Evolutionary conservation across 495 filamentous ascomycete genomes (phyloP).

Genomic region (Hypoxylon crocopeplum): DNA sequence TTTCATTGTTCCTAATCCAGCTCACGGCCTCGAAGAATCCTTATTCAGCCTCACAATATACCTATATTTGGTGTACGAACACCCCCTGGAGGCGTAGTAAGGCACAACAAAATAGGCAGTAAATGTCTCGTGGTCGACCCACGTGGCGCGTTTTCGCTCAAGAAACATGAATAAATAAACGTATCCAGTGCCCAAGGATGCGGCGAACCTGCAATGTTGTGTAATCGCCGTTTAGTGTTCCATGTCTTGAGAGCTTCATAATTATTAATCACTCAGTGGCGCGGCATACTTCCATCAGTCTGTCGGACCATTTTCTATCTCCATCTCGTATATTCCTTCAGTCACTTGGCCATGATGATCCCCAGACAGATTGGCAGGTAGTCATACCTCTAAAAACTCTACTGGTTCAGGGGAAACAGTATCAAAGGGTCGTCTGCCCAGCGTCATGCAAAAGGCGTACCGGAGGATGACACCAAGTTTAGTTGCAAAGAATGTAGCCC

Average conservation of each 20-base stretch:
- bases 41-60: constrained; percentile 1
- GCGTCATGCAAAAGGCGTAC: no score
- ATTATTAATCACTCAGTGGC: no score
- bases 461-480: no score
- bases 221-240: background rate
- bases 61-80: constrained; percentile 19
- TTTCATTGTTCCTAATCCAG: constrained; percentile 3
- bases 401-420: no score
- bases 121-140: background rate
- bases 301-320: no score
- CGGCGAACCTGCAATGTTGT: background rate
- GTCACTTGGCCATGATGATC: no score
- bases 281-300: no score
- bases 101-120: constrained; percentile 1
- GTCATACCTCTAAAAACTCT: no score
- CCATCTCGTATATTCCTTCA: no score
- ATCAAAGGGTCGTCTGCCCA: no score
- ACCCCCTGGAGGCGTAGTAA: constrained; percentile 24
- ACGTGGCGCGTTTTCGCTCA: constrained; percentile 13
- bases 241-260: constrained; percentile 1
- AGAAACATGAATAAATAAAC: constrained; percentile 8
- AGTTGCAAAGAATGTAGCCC: no score
- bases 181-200: background rate
- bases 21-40: constrained; percentile 13
- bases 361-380: no score